Evolutionary conservation across 768 basidiomycete genomes (phyloP).

Genomic region (Rhodotorula graminis): DNA sequence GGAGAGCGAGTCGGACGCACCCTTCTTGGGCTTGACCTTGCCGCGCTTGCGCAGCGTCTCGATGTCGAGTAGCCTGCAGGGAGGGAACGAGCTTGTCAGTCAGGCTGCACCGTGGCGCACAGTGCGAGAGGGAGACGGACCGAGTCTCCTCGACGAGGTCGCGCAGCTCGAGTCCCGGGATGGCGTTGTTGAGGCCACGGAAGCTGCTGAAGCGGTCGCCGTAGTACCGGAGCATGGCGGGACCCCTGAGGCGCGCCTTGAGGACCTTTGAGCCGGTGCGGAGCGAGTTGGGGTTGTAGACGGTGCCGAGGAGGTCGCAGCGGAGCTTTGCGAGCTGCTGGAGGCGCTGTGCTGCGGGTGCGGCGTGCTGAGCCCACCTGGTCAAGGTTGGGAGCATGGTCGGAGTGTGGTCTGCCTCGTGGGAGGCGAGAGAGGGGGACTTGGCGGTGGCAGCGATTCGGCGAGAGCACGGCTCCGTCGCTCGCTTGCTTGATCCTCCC

Average conservation of each 20-base stretch:
- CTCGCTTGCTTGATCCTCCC: no score
- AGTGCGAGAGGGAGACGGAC: not conserved
- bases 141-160: constrained; percentile 34
- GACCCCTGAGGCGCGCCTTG: constrained; percentile 71
- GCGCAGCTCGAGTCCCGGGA: constrained; percentile 28
- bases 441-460: not conserved
- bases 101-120: not conserved
- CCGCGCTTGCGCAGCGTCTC: constrained; percentile 39
- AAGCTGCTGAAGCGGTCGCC: constrained; percentile 48
- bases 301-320: constrained; percentile 73
- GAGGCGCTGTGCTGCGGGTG: constrained; percentile 49
- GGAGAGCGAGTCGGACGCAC: constrained; percentile 3
- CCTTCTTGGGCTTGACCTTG: constrained; percentile 41
- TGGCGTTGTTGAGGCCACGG: constrained; percentile 9
- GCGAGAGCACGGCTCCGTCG: no score
- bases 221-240: constrained; percentile 80
- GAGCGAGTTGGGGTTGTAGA: constrained; percentile 73
- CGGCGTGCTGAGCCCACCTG: not conserved
- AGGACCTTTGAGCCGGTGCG: constrained; percentile 92
- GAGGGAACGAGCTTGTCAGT: not conserved
- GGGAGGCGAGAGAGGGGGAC: not conserved
- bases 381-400: constrained; percentile 1
- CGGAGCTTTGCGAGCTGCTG: constrained; percentile 61
- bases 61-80: constrained; percentile 38
- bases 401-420: no score